Evolutionary conservation across 345 rosid species (phyloP).

Genomic region (Eucalyptus shirleyi): DNA sequence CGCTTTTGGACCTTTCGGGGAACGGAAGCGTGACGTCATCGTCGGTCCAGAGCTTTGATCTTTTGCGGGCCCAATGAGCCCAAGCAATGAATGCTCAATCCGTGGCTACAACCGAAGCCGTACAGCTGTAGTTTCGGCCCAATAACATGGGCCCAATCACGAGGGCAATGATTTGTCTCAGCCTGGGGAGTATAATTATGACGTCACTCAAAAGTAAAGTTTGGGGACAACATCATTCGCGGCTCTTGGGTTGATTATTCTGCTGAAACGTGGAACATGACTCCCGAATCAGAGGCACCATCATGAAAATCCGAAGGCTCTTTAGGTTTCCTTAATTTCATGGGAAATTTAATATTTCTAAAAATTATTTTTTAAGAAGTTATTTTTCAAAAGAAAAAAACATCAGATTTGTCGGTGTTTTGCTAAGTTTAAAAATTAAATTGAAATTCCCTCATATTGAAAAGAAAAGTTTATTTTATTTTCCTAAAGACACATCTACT

Average conservation of each 20-base stretch:
- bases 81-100: neutral
- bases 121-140: neutral
- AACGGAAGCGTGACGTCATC: neutral
- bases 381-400: neutral
- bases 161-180: neutral
- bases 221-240: neutral
- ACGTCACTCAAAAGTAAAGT: neutral
- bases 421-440: neutral
- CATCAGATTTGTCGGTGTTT: neutral
- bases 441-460: neutral
- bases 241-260: neutral
- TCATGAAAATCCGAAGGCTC: neutral
- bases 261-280: neutral
- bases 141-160: neutral
- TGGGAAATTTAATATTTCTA: neutral
- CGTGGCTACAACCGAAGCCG: neutral
- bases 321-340: neutral
- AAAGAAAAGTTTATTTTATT: neutral
- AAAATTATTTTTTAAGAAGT: neutral
- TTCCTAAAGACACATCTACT: neutral
- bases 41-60: neutral
- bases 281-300: neutral
- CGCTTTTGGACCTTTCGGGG: neutral
- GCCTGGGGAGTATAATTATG: neutral
- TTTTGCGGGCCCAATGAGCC: neutral